These are phyloP conservation scores for Flueggea neowawraea DNA, from an alignment of 441 rosid species.

Conservation along the genomic window DNA sequence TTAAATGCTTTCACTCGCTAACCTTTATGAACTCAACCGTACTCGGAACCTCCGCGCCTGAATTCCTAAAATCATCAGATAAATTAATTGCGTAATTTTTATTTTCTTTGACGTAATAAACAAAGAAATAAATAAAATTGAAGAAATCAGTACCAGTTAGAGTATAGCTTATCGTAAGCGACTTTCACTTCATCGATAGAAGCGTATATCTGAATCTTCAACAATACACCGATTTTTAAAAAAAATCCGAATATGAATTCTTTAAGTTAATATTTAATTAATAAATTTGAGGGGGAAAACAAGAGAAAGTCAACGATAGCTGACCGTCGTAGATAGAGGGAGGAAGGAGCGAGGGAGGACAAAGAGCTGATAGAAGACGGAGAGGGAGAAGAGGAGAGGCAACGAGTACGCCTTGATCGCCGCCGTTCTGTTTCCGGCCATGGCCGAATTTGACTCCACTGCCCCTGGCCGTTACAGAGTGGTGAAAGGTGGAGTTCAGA, in stretches of 20 bases:
- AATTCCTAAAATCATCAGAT: slow-evolving; percentile 48
- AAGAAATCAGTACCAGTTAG: slow-evolving; percentile 42
- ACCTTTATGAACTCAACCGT: slow-evolving; percentile 66
- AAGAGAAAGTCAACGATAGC: neutral
- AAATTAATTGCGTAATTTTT: too few relatives aligned
- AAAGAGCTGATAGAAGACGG: slow-evolving; percentile 68
- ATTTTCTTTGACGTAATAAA: too few relatives aligned
- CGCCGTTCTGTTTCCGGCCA: slow-evolving; percentile 11
- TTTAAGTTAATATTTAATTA: neutral
- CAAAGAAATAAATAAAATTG: neutral
- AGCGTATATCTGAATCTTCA: slow-evolving; percentile 55
- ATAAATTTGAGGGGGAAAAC: neutral
- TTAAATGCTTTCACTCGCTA: slow-evolving; percentile 2
- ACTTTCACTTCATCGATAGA: slow-evolving; percentile 60
- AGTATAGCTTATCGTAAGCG: slow-evolving; percentile 59
- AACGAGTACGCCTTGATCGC: slow-evolving; percentile 55
- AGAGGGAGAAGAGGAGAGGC: slow-evolving; percentile 59
- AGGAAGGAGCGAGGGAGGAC: slow-evolving; percentile 67
- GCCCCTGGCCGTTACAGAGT: neutral
- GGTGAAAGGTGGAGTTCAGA: neutral
- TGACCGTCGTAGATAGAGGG: slow-evolving; percentile 74
- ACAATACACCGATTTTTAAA: slow-evolving; percentile 26
- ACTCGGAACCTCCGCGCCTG: slow-evolving; percentile 35
- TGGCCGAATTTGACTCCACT: neutral
- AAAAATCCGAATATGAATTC: neutral